Evolutionary conservation across 2,329 filamentous ascomycete genomes (phyloP).

Genomic region (Macrophomina phaseolina): DNA sequence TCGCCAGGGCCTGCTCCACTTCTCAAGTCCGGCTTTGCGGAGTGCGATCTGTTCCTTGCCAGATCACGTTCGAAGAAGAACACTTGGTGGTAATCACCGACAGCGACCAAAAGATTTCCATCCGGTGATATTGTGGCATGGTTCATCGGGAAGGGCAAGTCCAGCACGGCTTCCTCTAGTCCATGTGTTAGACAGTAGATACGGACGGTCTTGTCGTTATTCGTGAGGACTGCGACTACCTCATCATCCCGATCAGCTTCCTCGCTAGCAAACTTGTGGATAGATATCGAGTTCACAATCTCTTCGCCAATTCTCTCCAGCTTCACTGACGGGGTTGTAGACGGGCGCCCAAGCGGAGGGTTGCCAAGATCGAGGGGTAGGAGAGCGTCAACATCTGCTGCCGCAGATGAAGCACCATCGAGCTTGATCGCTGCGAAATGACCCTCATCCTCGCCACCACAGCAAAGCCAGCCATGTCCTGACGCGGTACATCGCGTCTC

Average conservation of each 20-base stretch:
- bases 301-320: conserved; percentile 65
- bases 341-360: conserved; percentile 36
- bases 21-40: conserved; percentile 35
- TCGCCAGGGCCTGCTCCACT: conserved; percentile 1
- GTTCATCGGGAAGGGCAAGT: conserved; percentile 86
- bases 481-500: conserved; percentile 86
- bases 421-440: conserved; percentile 83
- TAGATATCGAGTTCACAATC: conserved; percentile 71
- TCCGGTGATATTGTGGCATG: conserved; percentile 93
- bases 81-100: conserved; percentile 84
- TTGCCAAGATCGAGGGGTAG: conserved; percentile 59
- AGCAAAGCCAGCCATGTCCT: conserved; percentile 85
- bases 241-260: conserved; percentile 56
- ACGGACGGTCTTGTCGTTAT: conserved; percentile 90
- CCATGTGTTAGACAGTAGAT: conserved; percentile 77
- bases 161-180: conserved; percentile 71
- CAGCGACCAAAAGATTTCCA: conserved; percentile 77
- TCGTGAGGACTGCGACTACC: conserved; percentile 77
- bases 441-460: conserved; percentile 82
- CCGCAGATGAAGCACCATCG: conserved; percentile 47
- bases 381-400: conserved; percentile 61
- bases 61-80: conserved; percentile 75
- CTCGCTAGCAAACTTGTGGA: conserved; percentile 59
- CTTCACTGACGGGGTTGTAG: conserved; percentile 52
- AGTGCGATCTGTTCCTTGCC: not conserved